These are phyloP conservation scores for Hypoxylon lenormandii DNA, from an alignment of 495 filamentous ascomycete species.

Conservation along the genomic window DNA sequence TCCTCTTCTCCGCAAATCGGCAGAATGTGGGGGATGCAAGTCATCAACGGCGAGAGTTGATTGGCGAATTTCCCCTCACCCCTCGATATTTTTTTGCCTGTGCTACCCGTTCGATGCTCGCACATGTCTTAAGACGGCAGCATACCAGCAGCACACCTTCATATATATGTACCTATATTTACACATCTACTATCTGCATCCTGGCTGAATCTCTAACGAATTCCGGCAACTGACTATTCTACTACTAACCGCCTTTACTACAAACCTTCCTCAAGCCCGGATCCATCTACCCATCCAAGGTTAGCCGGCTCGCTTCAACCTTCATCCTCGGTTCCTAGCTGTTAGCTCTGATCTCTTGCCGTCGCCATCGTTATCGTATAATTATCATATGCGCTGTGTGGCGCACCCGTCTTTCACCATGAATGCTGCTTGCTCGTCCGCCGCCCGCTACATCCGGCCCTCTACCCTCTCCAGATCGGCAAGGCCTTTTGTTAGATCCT, in stretches of 20 bases:
- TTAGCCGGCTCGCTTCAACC: slow-evolving; percentile 22
- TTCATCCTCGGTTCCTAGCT: slow-evolving; percentile 27
- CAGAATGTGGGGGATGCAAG: slow-evolving; percentile 42
- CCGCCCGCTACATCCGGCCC: slow-evolving; percentile 47
- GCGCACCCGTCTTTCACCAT: slow-evolving; percentile 40
- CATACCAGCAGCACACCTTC: slow-evolving; percentile 11
- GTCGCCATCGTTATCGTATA: slow-evolving; percentile 37
- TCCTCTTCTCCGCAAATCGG: slow-evolving; percentile 46
- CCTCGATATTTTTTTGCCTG: slow-evolving; percentile 35
- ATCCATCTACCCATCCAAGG: slow-evolving; percentile 14
- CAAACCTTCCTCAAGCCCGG: slow-evolving; percentile 23
- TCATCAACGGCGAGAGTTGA: slow-evolving; percentile 9
- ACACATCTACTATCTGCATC: slow-evolving; percentile 7
- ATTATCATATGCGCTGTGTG: slow-evolving; percentile 29
- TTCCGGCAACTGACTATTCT: slow-evolving; percentile 8
- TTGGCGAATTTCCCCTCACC: slow-evolving; percentile 42
- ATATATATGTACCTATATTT: slow-evolving; percentile 3
- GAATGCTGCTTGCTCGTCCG: slow-evolving; percentile 37
- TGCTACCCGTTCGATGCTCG: slow-evolving; percentile 24
- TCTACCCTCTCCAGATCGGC: slow-evolving; percentile 46
- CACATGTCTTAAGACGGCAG: slow-evolving; percentile 12
- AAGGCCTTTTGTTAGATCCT: slow-evolving; percentile 47
- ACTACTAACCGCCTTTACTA: not conserved
- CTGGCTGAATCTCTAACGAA: slow-evolving; percentile 28
- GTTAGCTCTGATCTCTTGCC: slow-evolving; percentile 9